A percentile compares a stretch with the other conserved stretches of the same genome.
Conservation (phyloP, 257 asterid genomes). For the Scutellaria galericulata region DNA sequence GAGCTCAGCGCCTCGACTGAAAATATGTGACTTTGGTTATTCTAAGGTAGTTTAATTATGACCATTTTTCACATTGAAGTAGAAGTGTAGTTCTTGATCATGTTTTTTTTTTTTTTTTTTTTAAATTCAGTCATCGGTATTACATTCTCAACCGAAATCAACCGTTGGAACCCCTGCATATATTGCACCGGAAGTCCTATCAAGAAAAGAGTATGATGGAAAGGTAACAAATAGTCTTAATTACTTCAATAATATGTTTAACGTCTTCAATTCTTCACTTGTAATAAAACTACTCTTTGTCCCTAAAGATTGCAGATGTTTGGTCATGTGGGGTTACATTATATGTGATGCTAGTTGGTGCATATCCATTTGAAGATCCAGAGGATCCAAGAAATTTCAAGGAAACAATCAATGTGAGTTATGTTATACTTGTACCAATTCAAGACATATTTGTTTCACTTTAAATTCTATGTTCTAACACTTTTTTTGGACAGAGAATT, state of each 20-base stretch:
- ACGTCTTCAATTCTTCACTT: slow-evolving; percentile 17
- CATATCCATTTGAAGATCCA: slow-evolving; percentile 93
- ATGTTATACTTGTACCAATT: background rate
- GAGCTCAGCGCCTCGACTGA: slow-evolving; percentile 68
- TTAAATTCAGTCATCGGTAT: slow-evolving; percentile 59
- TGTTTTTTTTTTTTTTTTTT: background rate
- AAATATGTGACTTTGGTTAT: slow-evolving; percentile 86
- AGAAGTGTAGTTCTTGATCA: slow-evolving; percentile 1
- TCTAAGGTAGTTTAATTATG: slow-evolving; percentile 53
- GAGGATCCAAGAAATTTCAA: slow-evolving; percentile 89
- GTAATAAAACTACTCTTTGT: slow-evolving; percentile 13
- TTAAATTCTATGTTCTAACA: background rate
- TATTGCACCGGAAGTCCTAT: slow-evolving; percentile 88
- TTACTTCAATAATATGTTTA: too few species aligned
- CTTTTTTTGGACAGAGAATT: slow-evolving; percentile 56
- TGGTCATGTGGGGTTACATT: slow-evolving; percentile 99
- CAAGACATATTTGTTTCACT: background rate
- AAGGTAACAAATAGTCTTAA: slow-evolving; percentile 48
- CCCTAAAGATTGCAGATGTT: slow-evolving; percentile 83
- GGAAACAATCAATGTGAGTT: slow-evolving; percentile 78
- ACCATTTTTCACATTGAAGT: background rate
- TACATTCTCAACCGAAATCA: slow-evolving; percentile 96
- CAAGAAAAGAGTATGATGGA: slow-evolving; percentile 82
- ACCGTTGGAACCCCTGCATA: slow-evolving; percentile 94
- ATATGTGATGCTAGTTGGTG: slow-evolving; percentile 93